These are phyloP conservation scores for Trichoderma polysporum DNA, from an alignment of 2,329 filamentous ascomycete species.

Conservation along the genomic window DNA sequence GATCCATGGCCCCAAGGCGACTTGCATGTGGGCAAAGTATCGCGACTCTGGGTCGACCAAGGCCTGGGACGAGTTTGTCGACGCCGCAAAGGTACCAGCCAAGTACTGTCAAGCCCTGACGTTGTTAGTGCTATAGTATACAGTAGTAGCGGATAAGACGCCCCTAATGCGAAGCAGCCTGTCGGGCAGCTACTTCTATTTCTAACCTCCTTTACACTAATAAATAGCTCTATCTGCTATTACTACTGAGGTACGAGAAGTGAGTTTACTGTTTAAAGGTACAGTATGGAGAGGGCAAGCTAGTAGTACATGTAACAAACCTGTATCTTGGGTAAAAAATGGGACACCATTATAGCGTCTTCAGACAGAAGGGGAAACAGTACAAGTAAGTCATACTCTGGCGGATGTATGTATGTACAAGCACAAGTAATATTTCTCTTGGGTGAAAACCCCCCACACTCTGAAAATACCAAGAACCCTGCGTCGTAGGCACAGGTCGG, in stretches of 20 bases:
- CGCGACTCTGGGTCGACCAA: not conserved
- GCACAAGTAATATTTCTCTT: not conserved
- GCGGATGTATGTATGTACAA: not conserved
- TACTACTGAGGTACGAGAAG: too few relatives aligned
- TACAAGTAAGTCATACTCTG: not conserved
- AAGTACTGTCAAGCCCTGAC: not conserved
- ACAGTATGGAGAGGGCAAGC: too few relatives aligned
- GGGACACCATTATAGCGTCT: not conserved
- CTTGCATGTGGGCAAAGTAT: not conserved
- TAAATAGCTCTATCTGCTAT: too few relatives aligned
- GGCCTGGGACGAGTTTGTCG: not conserved
- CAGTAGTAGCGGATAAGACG: not conserved
- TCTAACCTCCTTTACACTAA: too few relatives aligned
- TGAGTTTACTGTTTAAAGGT: too few relatives aligned
- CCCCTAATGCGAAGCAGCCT: not conserved
- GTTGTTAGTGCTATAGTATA: too few relatives aligned
- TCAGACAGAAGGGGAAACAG: not conserved
- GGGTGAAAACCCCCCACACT: not conserved
- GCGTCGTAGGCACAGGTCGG: not conserved
- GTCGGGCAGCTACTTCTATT: not conserved
- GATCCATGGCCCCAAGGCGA: slow-evolving; percentile 4
- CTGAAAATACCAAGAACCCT: not conserved
- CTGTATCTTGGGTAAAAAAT: too few relatives aligned
- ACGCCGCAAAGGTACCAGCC: not conserved
- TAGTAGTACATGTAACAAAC: too few relatives aligned